Percentiles rank a stretch among this genome's conserved stretches.
Conservation (phyloP, 805 yeast genomes). For the Priceomyces fermenticarens region DNA sequence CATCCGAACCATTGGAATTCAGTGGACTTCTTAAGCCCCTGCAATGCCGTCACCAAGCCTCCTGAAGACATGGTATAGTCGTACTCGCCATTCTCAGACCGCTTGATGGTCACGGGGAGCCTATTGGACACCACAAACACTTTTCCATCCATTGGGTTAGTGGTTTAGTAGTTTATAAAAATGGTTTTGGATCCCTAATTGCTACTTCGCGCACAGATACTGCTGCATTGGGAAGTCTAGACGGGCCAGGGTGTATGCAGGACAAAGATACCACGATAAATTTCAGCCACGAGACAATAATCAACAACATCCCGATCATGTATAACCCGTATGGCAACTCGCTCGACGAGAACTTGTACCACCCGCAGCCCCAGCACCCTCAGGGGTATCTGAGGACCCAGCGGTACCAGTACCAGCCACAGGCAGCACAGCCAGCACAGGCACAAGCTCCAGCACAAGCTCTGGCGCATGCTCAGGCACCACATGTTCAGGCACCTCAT, state of each 20-base stretch:
- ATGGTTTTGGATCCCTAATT: no score
- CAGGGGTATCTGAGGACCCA: slow-evolving; percentile 13
- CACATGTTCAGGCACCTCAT: slow-evolving; percentile 14
- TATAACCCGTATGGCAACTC: slow-evolving; percentile 38
- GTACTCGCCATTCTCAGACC: slow-evolving; percentile 60
- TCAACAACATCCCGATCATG: slow-evolving; percentile 16
- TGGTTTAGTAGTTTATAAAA: no score
- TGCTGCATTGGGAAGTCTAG: not conserved
- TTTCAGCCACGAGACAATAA: not conserved
- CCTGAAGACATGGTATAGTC: slow-evolving; percentile 94
- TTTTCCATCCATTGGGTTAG: slow-evolving; percentile 46
- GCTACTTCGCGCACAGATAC: no score
- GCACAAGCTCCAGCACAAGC: slow-evolving; percentile 21
- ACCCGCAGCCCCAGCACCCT: slow-evolving; percentile 26
- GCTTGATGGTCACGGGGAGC: slow-evolving; percentile 87
- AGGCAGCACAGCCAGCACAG: slow-evolving; percentile 16
- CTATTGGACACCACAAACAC: slow-evolving; percentile 92
- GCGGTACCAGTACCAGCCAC: slow-evolving; percentile 9
- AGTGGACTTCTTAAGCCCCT: slow-evolving; percentile 79
- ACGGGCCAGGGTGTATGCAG: not conserved
- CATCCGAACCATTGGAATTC: slow-evolving; percentile 98
- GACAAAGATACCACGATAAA: not conserved
- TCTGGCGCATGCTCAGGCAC: not conserved
- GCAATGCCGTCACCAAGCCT: slow-evolving; percentile 93
- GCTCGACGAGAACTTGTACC: slow-evolving; percentile 23